phyloP scores from a whole-genome alignment of 371 early-diverging fungal species.

The Umbelopsis sp. region DNA sequence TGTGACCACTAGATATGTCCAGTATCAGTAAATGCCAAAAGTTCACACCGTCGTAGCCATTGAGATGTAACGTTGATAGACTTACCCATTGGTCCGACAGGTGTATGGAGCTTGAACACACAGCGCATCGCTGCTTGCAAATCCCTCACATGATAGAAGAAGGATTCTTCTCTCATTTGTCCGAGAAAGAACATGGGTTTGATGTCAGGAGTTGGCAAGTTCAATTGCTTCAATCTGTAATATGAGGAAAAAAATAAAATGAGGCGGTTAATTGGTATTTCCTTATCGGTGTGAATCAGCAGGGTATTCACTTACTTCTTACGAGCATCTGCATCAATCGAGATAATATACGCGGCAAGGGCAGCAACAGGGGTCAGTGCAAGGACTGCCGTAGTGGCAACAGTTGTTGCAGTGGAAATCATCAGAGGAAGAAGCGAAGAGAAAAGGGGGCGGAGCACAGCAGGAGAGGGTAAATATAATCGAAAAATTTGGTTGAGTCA shows the following conservation, averaged over 20 bases:
- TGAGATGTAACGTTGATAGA: too few relatives aligned
- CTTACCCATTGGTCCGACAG: slow-evolving; percentile 6
- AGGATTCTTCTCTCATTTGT: slow-evolving; percentile 1
- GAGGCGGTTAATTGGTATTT: background rate
- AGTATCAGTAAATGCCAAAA: background rate
- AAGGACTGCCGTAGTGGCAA: background rate
- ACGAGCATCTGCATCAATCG: background rate
- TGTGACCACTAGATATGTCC: background rate
- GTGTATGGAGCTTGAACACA: background rate
- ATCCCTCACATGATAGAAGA: background rate
- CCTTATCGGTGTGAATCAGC: background rate
- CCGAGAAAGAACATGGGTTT: background rate
- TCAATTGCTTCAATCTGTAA: background rate
- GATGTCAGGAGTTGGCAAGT: background rate
- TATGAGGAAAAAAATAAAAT: background rate
- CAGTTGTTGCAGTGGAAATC: background rate
- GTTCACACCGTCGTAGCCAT: too few relatives aligned
- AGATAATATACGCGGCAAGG: background rate
- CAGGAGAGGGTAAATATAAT: background rate
- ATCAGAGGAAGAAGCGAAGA: background rate
- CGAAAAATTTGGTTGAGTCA: background rate
- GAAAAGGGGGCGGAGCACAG: background rate
- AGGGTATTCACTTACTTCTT: background rate
- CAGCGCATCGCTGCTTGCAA: background rate
- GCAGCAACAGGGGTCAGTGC: slow-evolving; percentile 4